Conservation (phyloP, 2,329 filamentous ascomycete genomes). For the Leptographium galeiforme region DNA sequence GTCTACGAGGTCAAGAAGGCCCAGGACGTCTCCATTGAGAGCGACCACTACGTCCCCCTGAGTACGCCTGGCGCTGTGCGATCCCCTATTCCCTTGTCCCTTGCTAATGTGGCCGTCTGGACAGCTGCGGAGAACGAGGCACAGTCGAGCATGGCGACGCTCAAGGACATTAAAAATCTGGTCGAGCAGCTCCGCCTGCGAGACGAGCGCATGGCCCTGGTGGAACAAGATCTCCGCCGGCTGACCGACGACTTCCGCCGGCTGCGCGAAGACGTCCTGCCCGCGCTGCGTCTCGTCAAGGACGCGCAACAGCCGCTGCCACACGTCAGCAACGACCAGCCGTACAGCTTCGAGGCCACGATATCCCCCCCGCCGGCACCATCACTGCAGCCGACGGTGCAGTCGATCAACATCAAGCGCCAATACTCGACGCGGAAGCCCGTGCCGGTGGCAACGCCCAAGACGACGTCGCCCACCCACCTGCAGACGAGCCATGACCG, state of each 20-base stretch:
- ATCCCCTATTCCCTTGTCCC: neutral
- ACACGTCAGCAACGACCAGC: constrained; percentile 26
- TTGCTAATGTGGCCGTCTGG: neutral
- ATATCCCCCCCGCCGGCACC: constrained; percentile 8
- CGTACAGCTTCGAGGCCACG: constrained; percentile 28
- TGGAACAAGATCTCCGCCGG: constrained; percentile 71
- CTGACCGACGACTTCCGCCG: constrained; percentile 81
- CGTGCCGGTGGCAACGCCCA: constrained; percentile 52
- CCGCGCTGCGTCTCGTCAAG: constrained; percentile 80
- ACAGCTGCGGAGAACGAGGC: constrained; percentile 79
- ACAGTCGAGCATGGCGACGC: constrained; percentile 73
- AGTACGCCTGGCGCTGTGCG: constrained; percentile 43
- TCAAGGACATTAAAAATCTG: constrained; percentile 84
- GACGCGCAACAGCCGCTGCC: constrained; percentile 84
- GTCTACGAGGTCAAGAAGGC: constrained; percentile 95
- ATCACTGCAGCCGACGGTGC: constrained; percentile 28
- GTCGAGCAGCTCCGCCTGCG: constrained; percentile 81
- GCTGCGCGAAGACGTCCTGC: constrained; percentile 80
- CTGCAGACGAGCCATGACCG: constrained; percentile 56
- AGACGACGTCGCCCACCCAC: constrained; percentile 62
- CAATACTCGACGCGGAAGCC: constrained; percentile 67
- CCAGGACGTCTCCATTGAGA: constrained; percentile 80
- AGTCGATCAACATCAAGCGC: constrained; percentile 47
- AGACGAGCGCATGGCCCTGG: constrained; percentile 74
- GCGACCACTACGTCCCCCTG: constrained; percentile 83